Conservation (phyloP, 2,329 filamentous ascomycete species). For the Stachybotrys chartarum region DNA sequence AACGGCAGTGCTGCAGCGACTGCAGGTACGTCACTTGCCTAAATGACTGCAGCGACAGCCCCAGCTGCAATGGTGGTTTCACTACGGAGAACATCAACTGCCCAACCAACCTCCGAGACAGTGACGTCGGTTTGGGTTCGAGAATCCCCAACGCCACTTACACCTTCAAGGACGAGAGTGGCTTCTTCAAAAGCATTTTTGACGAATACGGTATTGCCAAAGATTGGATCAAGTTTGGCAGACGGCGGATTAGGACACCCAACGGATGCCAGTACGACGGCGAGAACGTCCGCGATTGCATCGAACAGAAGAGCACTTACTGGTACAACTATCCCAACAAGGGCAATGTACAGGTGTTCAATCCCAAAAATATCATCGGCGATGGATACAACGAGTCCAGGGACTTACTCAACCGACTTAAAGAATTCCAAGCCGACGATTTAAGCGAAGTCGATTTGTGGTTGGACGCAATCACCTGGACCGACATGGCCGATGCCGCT, state of each 20-base stretch:
- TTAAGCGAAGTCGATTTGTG: background rate
- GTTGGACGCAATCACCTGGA: background rate
- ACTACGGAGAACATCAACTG: slow-evolving; percentile 1
- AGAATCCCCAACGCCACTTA: slow-evolving; percentile 7
- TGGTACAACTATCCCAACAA: background rate
- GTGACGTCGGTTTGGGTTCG: background rate
- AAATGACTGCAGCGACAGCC: slow-evolving; percentile 2
- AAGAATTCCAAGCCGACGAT: background rate
- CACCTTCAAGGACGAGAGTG: slow-evolving; percentile 8
- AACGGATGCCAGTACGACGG: slow-evolving; percentile 1
- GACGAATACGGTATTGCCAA: slow-evolving; percentile 5
- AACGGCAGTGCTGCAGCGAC: slow-evolving; percentile 3
- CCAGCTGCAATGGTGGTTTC: slow-evolving; percentile 2
- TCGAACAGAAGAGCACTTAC: background rate
- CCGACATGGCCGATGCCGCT: slow-evolving; percentile 2
- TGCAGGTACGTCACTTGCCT: slow-evolving; percentile 2
- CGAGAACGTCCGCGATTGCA: background rate
- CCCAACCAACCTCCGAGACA: slow-evolving; percentile 6
- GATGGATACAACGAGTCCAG: background rate
- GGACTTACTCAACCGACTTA: slow-evolving; percentile 1
- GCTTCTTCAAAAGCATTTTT: slow-evolving; percentile 9
- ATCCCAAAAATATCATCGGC: background rate
- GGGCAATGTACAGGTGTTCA: background rate
- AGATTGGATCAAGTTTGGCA: slow-evolving; percentile 1
- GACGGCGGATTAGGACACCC: background rate